Base-by-base conservation (phyloP, 306 rosid species). In the Lupinus albus region DNA sequence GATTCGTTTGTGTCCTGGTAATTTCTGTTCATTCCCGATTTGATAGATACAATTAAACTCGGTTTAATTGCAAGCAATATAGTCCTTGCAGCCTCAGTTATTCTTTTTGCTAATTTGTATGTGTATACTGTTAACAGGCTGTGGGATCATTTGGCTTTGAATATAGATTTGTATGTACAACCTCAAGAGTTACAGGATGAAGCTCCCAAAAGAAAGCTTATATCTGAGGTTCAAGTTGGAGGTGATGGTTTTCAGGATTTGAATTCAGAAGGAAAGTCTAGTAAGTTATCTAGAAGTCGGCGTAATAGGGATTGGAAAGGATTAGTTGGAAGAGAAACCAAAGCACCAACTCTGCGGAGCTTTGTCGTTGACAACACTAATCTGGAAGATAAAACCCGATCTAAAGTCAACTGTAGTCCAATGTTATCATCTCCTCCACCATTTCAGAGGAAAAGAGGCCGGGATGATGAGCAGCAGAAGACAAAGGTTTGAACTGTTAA, bases 1-100 rank as follows among this genome's bases (percentile, higher is more conserved):
- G 88, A 85, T 82, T 84, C 99, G 79, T 94, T 94, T 76, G 85
- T 88, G 44, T 80, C 95, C 33, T 94, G 99, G 99, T 94, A 90
- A 89, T 81, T 80, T 54, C 7, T 16, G 49, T 35, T 32, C 20
- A 33, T n/a, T 56, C 59, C 38, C 53, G 61, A 51, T 21, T 60
- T 74, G 62, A 8, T 33, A 61, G 20, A 42, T 33, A 46, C n/a
- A 61, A 13, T 66, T 45, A 57, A 63, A 8, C 35, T 73, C 32
- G 9, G 36, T 61, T 15, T 35, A 44, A 33, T 59, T 76, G 32
- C 10, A 68, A 60, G 50, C 17, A 80, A 46, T 65, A 9, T 51
- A 32, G 45, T 12, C 8, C 11, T 51, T 50, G 7, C 56, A 9
- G 11, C 16, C 35, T 9, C 59, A 59, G 8, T 33, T 33, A 74